These are phyloP conservation scores for Xylariaceae sp. DNA, from an alignment of 2,329 filamentous ascomycete genomes.

Conservation along the genomic window DNA sequence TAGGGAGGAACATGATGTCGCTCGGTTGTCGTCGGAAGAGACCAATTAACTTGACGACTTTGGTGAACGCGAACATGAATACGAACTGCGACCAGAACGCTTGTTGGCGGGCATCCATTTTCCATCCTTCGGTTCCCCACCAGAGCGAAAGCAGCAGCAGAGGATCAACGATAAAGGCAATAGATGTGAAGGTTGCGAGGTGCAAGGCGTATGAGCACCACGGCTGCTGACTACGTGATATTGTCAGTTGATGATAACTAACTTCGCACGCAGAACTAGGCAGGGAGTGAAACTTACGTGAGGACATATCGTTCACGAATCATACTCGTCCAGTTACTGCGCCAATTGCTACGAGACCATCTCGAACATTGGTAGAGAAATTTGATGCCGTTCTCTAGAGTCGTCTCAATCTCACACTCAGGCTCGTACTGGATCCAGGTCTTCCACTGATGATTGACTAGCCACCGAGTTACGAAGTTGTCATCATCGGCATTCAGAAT, in stretches of 20 bases:
- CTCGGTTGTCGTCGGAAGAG: conserved; percentile 85
- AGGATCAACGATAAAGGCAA: conserved; percentile 80
- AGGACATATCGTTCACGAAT: conserved; percentile 83
- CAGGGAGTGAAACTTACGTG: conserved; percentile 67
- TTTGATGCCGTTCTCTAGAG: conserved; percentile 84
- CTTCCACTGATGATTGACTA: conserved; percentile 90
- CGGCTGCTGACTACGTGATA: conserved; percentile 73
- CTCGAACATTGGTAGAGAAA: conserved; percentile 93
- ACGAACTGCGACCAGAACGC: conserved; percentile 68
- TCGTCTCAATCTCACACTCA: conserved; percentile 91
- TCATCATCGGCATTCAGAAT: conserved; percentile 96
- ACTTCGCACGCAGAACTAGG: neutral
- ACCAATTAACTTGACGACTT: conserved; percentile 88
- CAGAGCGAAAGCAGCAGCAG: conserved; percentile 73
- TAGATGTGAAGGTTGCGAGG: conserved; percentile 88
- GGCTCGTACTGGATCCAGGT: conserved; percentile 94
- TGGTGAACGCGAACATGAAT: conserved; percentile 84
- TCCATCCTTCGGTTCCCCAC: conserved; percentile 70
- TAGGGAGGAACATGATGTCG: conserved; percentile 79
- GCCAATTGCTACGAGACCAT: conserved; percentile 97
- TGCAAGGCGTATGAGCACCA: conserved; percentile 96
- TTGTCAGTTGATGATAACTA: conserved; percentile 17
- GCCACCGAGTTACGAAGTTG: conserved; percentile 97
- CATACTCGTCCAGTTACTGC: conserved; percentile 93
- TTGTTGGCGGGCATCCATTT: conserved; percentile 56